Evolutionary conservation across 1,284 basidiomycete species (phyloP).

Genomic region (Blastosporella zonata): DNA sequence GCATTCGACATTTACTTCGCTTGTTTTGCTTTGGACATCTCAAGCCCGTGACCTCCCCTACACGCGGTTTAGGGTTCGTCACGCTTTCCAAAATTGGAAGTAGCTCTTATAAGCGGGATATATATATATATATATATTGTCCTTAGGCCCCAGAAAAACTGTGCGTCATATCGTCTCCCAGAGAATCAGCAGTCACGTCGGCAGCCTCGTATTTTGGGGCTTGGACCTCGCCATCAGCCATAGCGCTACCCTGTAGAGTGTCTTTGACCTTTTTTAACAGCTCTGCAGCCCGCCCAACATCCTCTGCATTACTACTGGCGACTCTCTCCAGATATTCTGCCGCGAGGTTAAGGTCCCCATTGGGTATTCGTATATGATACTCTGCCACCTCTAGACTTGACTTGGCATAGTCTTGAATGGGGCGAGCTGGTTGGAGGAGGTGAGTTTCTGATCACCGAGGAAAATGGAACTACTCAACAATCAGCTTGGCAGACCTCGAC

Average conservation of each 20-base stretch:
- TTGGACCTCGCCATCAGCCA: slow-evolving; percentile 18
- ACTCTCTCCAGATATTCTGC: slow-evolving; percentile 69
- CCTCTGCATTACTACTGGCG: slow-evolving; percentile 73
- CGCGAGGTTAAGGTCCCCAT: slow-evolving; percentile 61
- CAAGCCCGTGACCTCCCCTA: slow-evolving; percentile 31
- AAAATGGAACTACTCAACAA: slow-evolving; percentile 37
- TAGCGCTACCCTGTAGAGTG: slow-evolving; percentile 28
- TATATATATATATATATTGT: too few relatives aligned
- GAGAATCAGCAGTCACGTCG: slow-evolving; percentile 2
- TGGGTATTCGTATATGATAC: slow-evolving; percentile 61
- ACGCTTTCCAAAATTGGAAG: not conserved
- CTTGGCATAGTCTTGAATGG: slow-evolving; percentile 71
- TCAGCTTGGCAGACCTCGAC: slow-evolving; percentile 72
- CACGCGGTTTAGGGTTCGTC: slow-evolving; percentile 23
- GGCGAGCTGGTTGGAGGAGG: slow-evolving; percentile 44
- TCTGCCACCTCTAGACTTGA: slow-evolving; percentile 82
- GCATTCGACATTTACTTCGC: slow-evolving; percentile 58
- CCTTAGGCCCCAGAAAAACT: slow-evolving; percentile 5
- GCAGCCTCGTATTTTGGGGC: slow-evolving; percentile 7
- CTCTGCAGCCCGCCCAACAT: slow-evolving; percentile 63
- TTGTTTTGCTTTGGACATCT: slow-evolving; percentile 49
- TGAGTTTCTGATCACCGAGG: slow-evolving; percentile 11
- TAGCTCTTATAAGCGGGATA: too few relatives aligned
- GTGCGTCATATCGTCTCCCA: slow-evolving; percentile 7
- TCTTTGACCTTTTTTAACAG: slow-evolving; percentile 53